phyloP scores from a whole-genome alignment of 331 rosid species.

The Rosa hybrid region DNA sequence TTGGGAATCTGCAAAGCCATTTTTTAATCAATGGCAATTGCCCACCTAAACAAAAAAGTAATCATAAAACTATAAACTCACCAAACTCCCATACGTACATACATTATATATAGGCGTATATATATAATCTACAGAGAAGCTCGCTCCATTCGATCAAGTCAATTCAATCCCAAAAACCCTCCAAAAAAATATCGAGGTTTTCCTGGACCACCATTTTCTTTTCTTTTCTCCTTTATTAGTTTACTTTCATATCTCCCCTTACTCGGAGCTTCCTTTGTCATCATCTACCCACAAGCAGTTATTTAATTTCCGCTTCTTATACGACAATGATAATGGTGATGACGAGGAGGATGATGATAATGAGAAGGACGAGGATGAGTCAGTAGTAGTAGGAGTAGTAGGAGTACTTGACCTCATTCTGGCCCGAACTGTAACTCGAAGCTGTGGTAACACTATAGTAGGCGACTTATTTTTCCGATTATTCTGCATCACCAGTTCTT shows the following conservation, averaged over 20 bases:
- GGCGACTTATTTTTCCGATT: slow-evolving; percentile 36
- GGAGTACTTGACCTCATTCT: slow-evolving; percentile 51
- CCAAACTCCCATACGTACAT: slow-evolving; percentile 49
- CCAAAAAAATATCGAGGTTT: slow-evolving; percentile 65
- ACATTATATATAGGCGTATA: slow-evolving; percentile 15
- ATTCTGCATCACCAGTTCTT: slow-evolving; percentile 55
- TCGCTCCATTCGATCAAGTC: slow-evolving; percentile 53
- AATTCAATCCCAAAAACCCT: slow-evolving; percentile 60
- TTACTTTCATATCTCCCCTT: slow-evolving; percentile 29
- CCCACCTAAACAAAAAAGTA: slow-evolving; percentile 50
- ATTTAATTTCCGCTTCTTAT: slow-evolving; percentile 80
- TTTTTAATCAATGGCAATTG: slow-evolving; percentile 42
- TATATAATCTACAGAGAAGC: slow-evolving; percentile 29
- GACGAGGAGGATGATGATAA: slow-evolving; percentile 48
- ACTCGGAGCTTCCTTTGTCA: slow-evolving; percentile 72
- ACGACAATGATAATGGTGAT: slow-evolving; percentile 44
- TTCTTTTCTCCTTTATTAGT: slow-evolving; percentile 11
- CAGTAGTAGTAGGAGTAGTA: slow-evolving; percentile 18
- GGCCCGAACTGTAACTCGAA: slow-evolving; percentile 57
- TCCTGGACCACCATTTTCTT: slow-evolving; percentile 51
- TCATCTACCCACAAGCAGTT: slow-evolving; percentile 71
- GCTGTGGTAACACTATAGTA: slow-evolving; percentile 62
- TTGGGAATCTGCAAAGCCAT: slow-evolving; percentile 90
- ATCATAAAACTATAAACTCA: slow-evolving; percentile 46
- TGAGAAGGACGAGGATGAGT: slow-evolving; percentile 46